Base-by-base conservation (phyloP, 768 basidiomycete genomes). In the Guyanaporus albipodus region DNA sequence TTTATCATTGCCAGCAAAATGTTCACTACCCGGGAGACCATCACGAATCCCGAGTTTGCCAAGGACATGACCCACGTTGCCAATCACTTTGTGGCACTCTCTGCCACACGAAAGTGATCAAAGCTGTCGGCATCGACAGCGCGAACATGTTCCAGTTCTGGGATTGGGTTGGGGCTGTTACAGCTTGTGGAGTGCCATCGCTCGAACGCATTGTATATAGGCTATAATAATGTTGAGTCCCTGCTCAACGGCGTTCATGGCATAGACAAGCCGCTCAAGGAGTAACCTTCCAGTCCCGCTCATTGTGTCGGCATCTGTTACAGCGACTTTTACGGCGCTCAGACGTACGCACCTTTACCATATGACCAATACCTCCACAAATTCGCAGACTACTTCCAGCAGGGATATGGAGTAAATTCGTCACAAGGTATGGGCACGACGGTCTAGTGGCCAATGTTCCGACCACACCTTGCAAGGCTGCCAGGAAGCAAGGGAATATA, bases 121-220 rank as follows among this genome's bases (percentile, higher is more conserved):
- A 90, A 15, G 82, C 77, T 3, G 98, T 99, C 61, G 96, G 96
- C 33, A 99, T 99, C 61, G 75, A 85, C 37, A 67, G 83, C 50
- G 77, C 78, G 56, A 97, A 97, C 73, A 99, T 99, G 94, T 99
- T 99, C 82, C 84, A 87, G 64, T 98, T 99, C 82, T 99, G 95
- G 95, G 96, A 98, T 70, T 99, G 96, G 96, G 96, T 99, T 53
- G 96, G 96, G 96, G 96, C 21, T 82, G 95, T 53, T 99, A 99
- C 79, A 92, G 88, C 58, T 76, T 99, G 55, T 98, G 96, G 95
- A 93, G 91, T 52, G 95, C 96, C 24, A 97, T 99, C 57, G 96
- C 49, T 89, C 90, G 36, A 98, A 98, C 69, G 88, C 90, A 31
- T 73, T 98, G 41, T 86, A 83, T 37, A 88, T 98, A 58, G 96